These are phyloP conservation scores for Arctostaphylos glauca DNA, from an alignment of 148 eudicot species.

Conservation along the genomic window DNA sequence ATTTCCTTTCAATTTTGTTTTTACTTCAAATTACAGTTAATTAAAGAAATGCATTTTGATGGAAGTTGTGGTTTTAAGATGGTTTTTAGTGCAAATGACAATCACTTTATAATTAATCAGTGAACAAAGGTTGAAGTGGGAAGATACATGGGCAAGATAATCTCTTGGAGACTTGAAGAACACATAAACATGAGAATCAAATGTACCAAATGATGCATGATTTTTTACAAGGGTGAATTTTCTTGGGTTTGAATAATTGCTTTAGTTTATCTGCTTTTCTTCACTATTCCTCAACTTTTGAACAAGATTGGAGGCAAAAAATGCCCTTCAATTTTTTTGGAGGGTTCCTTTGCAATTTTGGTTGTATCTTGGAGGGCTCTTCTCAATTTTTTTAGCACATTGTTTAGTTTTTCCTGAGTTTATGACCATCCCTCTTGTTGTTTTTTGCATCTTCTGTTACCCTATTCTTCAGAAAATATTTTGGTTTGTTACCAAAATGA, in stretches of 20 bases:
- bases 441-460: not conserved
- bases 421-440: not conserved
- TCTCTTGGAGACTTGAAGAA: not conserved
- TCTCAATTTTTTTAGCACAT: not conserved
- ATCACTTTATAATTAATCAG: not conserved
- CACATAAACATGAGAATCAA: not conserved
- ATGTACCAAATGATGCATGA: not conserved
- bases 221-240: not conserved
- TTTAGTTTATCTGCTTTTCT: not conserved
- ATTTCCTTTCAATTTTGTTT: too few species aligned
- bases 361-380: not conserved
- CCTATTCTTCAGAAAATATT: not conserved
- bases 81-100: too few species aligned
- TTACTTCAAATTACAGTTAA: too few species aligned
- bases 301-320: not conserved
- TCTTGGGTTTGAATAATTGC: not conserved
- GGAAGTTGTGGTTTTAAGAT: too few species aligned
- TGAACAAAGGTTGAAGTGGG: not conserved
- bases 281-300: not conserved
- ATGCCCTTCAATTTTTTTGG: not conserved
- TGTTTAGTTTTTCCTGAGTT: not conserved
- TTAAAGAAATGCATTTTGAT: too few species aligned
- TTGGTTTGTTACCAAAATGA: not conserved
- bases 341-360: not conserved
- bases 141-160: not conserved